phyloP scores from a whole-genome alignment of 2,329 filamentous ascomycete genomes.

The Cytospora mali region DNA sequence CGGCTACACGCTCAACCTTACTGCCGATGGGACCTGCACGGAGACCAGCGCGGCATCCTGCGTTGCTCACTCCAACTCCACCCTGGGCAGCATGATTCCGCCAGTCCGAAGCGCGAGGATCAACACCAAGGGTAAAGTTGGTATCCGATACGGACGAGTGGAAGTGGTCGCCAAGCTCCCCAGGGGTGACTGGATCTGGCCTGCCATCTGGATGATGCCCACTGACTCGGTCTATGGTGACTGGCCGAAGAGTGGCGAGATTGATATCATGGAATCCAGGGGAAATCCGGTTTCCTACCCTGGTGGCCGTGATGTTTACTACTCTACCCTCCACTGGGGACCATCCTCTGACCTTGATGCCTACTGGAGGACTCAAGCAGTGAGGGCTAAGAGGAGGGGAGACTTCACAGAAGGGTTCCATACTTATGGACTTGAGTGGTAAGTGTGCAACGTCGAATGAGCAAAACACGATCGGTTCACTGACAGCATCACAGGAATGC shows the following conservation, averaged over 20 bases:
- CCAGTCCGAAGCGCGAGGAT: conserved; percentile 54
- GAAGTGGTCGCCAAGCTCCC: conserved; percentile 58
- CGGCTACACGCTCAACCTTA: conserved; percentile 49
- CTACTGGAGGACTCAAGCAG: conserved; percentile 41
- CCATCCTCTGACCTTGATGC: conserved; percentile 35
- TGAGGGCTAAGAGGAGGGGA: conserved; percentile 39
- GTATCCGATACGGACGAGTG: conserved; percentile 52
- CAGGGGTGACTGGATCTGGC: conserved; percentile 58
- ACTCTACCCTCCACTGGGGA: conserved; percentile 52
- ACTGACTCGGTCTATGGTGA: conserved; percentile 48
- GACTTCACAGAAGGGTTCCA: conserved; percentile 48
- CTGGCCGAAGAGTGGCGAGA: conserved; percentile 57
- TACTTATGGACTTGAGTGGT: conserved; percentile 57
- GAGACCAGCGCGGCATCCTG: conserved; percentile 39
- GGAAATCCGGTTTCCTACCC: conserved; percentile 47
- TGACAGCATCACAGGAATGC: conserved; percentile 34
- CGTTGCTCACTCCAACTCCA: conserved; percentile 45
- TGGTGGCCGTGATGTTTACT: conserved; percentile 48
- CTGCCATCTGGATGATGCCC: conserved; percentile 55
- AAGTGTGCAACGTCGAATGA: neutral
- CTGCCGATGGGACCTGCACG: conserved; percentile 47
- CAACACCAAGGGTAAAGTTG: conserved; percentile 49
- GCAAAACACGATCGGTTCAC: neutral
- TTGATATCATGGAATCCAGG: conserved; percentile 54
- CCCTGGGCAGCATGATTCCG: conserved; percentile 49